phyloP scores from a whole-genome alignment of 805 yeast species.

The Saccharomyces eubayanus region DNA sequence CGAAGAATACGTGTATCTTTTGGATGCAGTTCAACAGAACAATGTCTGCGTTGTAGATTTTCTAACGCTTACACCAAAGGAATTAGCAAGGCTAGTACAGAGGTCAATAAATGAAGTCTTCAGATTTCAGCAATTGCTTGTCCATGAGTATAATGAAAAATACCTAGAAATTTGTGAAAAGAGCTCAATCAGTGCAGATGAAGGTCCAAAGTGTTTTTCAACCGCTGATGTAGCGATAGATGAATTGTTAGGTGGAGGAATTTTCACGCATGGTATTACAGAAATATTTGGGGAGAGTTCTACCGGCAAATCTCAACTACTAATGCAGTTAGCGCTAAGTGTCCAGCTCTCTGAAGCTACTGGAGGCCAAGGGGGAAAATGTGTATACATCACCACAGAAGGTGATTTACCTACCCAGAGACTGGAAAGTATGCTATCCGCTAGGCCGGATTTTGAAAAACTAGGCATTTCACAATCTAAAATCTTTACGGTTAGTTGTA shows the following conservation, averaged over 20 bases:
- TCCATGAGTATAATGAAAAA: slow-evolving; percentile 12
- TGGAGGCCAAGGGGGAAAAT: slow-evolving; percentile 44
- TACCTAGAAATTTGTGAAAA: slow-evolving; percentile 2
- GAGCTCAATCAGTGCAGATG: slow-evolving; percentile 1
- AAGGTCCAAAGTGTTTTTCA: slow-evolving; percentile 31
- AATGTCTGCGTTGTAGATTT: slow-evolving; percentile 37
- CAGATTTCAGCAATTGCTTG: slow-evolving; percentile 17
- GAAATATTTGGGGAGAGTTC: slow-evolving; percentile 83
- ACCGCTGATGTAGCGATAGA: slow-evolving; percentile 50
- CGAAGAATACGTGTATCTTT: slow-evolving; percentile 25
- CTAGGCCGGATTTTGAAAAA: slow-evolving; percentile 27
- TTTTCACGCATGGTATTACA: slow-evolving; percentile 46
- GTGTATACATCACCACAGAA: slow-evolving; percentile 78
- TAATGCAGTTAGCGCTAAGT: slow-evolving; percentile 55
- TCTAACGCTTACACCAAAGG: slow-evolving; percentile 31
- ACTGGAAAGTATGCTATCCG: slow-evolving; percentile 40
- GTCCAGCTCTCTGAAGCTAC: slow-evolving; percentile 42
- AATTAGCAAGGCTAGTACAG: slow-evolving; percentile 29
- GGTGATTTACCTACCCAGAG: slow-evolving; percentile 60
- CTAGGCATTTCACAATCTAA: slow-evolving; percentile 33
- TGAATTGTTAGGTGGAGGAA: slow-evolving; percentile 45
- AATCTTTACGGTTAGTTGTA: slow-evolving; percentile 49
- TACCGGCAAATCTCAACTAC: slow-evolving; percentile 76
- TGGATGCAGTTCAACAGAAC: slow-evolving; percentile 22
- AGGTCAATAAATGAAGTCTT: slow-evolving; percentile 30